These are phyloP conservation scores for Phytophthora sp. DNA, from an alignment of 352 stramenopile species.

Conservation along the genomic window DNA sequence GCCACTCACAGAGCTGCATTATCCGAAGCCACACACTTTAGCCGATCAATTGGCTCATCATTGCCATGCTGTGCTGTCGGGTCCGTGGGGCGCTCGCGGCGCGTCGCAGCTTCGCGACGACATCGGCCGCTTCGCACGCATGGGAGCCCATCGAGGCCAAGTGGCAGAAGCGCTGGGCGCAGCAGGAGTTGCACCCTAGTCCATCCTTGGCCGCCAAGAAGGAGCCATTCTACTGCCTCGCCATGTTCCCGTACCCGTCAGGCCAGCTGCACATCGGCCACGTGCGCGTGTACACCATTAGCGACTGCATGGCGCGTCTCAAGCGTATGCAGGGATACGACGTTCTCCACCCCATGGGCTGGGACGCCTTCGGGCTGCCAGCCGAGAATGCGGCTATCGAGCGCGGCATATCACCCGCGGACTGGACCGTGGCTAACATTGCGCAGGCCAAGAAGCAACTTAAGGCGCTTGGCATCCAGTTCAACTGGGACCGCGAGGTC, in stretches of 20 bases:
- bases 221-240: conserved; percentile 88
- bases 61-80: conserved; percentile 30
- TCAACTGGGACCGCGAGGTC: conserved; percentile 98
- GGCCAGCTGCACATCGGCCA: conserved; percentile 98
- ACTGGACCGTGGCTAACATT: conserved; percentile 98
- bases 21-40: conserved; percentile 1
- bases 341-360: conserved; percentile 99
- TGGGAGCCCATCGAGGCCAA: conserved; percentile 72
- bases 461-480: conserved; percentile 95
- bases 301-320: conserved; percentile 97
- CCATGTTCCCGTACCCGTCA: conserved; percentile 99
- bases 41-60: neutral
- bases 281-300: conserved; percentile 99
- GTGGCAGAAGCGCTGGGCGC: conserved; percentile 73
- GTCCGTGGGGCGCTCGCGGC: conserved; percentile 16
- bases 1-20: conserved; percentile 1
- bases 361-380: conserved; percentile 99
- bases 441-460: conserved; percentile 96
- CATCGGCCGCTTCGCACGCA: conserved; percentile 28
- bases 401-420: conserved; percentile 94
- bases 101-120: conserved; percentile 38
- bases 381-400: conserved; percentile 99
- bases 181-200: conserved; percentile 24
- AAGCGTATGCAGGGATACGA: conserved; percentile 97
- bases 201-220: conserved; percentile 29